These are phyloP conservation scores for Aspergillus sp. DNA, from an alignment of 2,329 filamentous ascomycete genomes.

Conservation along the genomic window DNA sequence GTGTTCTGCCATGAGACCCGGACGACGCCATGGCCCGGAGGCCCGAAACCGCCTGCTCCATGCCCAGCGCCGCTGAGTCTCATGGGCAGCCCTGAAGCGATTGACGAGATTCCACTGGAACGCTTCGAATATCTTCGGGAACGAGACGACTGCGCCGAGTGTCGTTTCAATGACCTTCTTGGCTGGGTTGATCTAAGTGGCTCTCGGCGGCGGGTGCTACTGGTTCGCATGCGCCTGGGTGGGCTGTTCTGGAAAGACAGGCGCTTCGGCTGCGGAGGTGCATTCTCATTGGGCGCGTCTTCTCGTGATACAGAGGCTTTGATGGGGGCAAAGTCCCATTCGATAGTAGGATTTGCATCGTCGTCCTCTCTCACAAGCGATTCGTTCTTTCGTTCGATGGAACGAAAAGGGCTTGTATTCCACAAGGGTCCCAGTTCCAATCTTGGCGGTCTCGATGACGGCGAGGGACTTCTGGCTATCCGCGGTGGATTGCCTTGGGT, in stretches of 20 bases:
- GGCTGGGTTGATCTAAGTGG: conserved; percentile 37
- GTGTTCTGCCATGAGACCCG: conserved; percentile 41
- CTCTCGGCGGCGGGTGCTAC: conserved; percentile 32
- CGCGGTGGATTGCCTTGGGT: conserved; percentile 22
- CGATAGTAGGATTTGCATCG: conserved; percentile 29
- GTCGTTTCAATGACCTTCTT: conserved; percentile 35
- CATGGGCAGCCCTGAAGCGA: conserved; percentile 39
- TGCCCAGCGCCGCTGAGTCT: conserved; percentile 43
- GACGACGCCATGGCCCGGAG: conserved; percentile 34
- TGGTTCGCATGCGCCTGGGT: conserved; percentile 27
- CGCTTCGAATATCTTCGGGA: conserved; percentile 38
- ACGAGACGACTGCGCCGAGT: conserved; percentile 35
- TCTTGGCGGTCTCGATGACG: conserved; percentile 32
- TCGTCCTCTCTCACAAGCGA: conserved; percentile 24
- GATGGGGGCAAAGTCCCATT: conserved; percentile 29
- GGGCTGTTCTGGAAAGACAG: conserved; percentile 31
- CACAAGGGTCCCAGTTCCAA: conserved; percentile 36
- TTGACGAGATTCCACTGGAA: conserved; percentile 38
- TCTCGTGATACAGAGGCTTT: conserved; percentile 23
- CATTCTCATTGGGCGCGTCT: conserved; percentile 18
- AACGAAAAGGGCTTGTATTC: conserved; percentile 27
- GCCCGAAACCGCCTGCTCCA: conserved; percentile 41
- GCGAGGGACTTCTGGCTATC: conserved; percentile 23
- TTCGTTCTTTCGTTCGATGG: conserved; percentile 17
- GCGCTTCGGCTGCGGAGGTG: conserved; percentile 26